A percentile compares a stretch with the other conserved stretches of the same genome.
phyloP scores from a whole-genome alignment of 768 basidiomycete species.

The Lentinus brumalis region DNA sequence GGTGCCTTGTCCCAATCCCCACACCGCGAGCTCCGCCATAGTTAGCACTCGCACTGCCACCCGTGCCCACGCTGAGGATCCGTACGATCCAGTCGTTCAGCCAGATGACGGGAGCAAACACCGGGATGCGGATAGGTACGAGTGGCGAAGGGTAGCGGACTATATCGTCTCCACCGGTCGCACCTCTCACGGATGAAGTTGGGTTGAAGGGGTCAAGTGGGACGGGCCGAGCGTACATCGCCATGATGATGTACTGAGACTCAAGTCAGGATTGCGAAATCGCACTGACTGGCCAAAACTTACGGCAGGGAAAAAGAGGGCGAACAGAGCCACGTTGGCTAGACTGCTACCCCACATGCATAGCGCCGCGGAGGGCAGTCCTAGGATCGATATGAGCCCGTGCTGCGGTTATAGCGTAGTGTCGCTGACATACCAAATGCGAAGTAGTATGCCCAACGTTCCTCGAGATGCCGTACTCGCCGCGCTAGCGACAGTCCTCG shows the following conservation, averaged over 20 bases:
- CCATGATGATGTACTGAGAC: slow-evolving; percentile 80
- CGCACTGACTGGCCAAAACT: slow-evolving; percentile 28
- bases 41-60: slow-evolving; percentile 15
- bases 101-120: slow-evolving; percentile 74
- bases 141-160: slow-evolving; percentile 73
- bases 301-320: slow-evolving; percentile 79
- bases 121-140: slow-evolving; percentile 76
- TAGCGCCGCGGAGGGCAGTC: slow-evolving; percentile 68
- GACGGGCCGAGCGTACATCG: slow-evolving; percentile 73
- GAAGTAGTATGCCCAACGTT: slow-evolving; percentile 88
- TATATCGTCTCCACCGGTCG: slow-evolving; percentile 30
- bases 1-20: slow-evolving; percentile 5
- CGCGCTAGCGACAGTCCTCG: slow-evolving; percentile 69
- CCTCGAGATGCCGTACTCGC: slow-evolving; percentile 75
- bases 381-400: slow-evolving; percentile 34
- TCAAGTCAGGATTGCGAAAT: background rate
- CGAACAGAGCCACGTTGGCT: slow-evolving; percentile 82
- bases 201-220: slow-evolving; percentile 80
- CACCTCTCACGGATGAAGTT: slow-evolving; percentile 26
- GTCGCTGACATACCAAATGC: slow-evolving; percentile 62
- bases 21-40: slow-evolving; percentile 17
- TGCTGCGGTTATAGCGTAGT: background rate
- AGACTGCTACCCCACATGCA: slow-evolving; percentile 75
- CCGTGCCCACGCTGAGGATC: slow-evolving; percentile 56
- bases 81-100: slow-evolving; percentile 72